Evolutionary conservation across 371 early-diverging fungal species (phyloP), one percentile per base, ranked within the genome.

Genomic region (Globomyces sp.): DNA sequence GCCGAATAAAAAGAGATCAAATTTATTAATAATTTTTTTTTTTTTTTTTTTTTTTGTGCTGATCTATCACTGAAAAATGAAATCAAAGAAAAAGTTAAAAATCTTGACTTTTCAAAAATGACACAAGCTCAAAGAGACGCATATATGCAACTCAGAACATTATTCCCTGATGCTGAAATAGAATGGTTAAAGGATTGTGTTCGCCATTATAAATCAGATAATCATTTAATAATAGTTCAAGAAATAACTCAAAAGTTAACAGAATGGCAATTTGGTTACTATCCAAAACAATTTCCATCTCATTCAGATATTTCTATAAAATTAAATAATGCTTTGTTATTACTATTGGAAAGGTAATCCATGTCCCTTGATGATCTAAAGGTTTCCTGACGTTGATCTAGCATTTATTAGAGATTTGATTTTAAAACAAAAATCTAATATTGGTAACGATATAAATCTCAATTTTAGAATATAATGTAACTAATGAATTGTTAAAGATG

Each of bases 181-280:
- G 43, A 36, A 24, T 60, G 60, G 60, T 34, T 60, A 47, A 46
- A 60, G 49, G 39, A 60, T 1, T 60, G 60, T 37, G 60, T 60
- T 1, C 46, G 60, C 0, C 60, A 47, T 60, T 49, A 60, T 44
- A 46, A 49, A 36, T 60, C 60, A 4, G 36, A 60, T 5, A 41
- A 60, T 24, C 37, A 34, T 46, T 40, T 34, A n/a, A 37, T 37
- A 46, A 49, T 60, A 42, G 60, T 60, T 60, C 49, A 46, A 24
- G 2, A 39, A 34, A 36, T 60, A 2, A 49, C 60, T 10, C 43
- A 47, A 24, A 60, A 60, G 41, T 42, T 60, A 60, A 60, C 41
- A 44, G 60, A 60, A 41, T 42, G 46, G 41, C 60, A 46, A 44
- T 55, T 39, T 55, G 55, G 55, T 39, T 37, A 36, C 8, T 60